Conservation (phyloP, 441 rosid species). For the Arabidopsis lyrata region DNA sequence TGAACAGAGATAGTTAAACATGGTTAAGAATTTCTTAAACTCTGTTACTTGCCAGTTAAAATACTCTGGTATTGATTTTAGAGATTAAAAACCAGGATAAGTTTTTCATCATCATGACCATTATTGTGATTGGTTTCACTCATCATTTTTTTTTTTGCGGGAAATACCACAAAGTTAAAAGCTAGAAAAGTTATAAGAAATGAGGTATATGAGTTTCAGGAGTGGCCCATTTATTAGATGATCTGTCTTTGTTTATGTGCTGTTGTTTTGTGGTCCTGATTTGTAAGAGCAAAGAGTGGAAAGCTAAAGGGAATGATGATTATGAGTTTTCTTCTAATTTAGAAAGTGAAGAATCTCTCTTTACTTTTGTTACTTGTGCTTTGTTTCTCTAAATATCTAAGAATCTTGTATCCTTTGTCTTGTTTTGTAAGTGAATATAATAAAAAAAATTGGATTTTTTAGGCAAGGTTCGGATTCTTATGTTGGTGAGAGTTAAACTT, state of each 20-base stretch:
- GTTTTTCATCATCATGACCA: constrained; percentile 13
- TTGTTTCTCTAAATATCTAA: constrained; percentile 35
- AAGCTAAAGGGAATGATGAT: constrained; percentile 29
- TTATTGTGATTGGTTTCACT: constrained; percentile 39
- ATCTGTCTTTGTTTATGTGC: constrained; percentile 42
- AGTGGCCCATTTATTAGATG: constrained; percentile 40
- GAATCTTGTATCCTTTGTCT: constrained; percentile 24
- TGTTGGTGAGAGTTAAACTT: constrained; percentile 3
- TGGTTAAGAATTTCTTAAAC: neutral
- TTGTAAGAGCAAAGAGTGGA: constrained; percentile 24
- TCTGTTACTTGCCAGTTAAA: neutral
- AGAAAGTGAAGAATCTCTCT: constrained; percentile 49
- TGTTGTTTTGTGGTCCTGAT: constrained; percentile 44
- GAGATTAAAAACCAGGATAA: neutral
- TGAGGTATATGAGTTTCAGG: constrained; percentile 38
- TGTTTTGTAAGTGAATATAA: constrained; percentile 3
- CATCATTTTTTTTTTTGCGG: constrained; percentile 30
- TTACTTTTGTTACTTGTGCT: constrained; percentile 26
- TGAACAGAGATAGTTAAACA: neutral
- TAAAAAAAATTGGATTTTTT: neutral
- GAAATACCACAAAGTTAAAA: constrained; percentile 25
- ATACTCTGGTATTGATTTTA: neutral
- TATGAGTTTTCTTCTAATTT: constrained; percentile 27
- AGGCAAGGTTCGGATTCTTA: neutral
- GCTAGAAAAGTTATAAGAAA: constrained; percentile 1